Percentiles rank a stretch among this genome's conserved stretches.
phyloP scores from a whole-genome alignment of 257 asterid species.

The Plectranthus barbatus region DNA sequence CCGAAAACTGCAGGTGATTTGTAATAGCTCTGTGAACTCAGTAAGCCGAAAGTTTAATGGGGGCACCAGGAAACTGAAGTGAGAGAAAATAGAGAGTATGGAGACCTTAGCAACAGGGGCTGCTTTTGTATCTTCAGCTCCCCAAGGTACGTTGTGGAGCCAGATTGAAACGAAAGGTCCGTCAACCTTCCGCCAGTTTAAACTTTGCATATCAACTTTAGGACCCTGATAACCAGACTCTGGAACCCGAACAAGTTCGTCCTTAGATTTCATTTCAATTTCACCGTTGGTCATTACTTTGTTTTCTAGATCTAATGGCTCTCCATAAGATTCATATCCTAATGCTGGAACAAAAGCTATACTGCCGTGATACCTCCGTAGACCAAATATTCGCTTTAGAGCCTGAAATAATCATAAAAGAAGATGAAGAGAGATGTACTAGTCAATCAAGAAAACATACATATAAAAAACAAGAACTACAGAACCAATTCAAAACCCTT shows the following conservation, averaged over 20 bases:
- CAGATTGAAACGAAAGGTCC: slow-evolving; percentile 92
- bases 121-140: slow-evolving; percentile 75
- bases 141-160: slow-evolving; percentile 99
- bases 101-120: slow-evolving; percentile 98
- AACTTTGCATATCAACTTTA: slow-evolving; percentile 36
- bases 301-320: slow-evolving; percentile 39
- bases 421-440: background rate
- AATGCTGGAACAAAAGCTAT: slow-evolving; percentile 75
- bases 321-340: slow-evolving; percentile 58
- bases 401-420: slow-evolving; percentile 44
- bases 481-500: background rate
- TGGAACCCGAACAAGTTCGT: slow-evolving; percentile 7
- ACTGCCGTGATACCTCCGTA: slow-evolving; percentile 74
- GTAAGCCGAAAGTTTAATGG: too few relatives aligned
- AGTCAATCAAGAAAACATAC: background rate
- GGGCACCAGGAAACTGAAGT: background rate
- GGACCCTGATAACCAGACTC: slow-evolving; percentile 64
- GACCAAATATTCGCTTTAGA: slow-evolving; percentile 57
- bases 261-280: slow-evolving; percentile 20
- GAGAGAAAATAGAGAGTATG: background rate
- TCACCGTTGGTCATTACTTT: slow-evolving; percentile 24
- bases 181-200: slow-evolving; percentile 70
- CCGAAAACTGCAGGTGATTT: slow-evolving; percentile 65
- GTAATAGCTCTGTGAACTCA: background rate
- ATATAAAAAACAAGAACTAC: background rate